These are phyloP conservation scores for Fusarium agapanthi DNA, from an alignment of 2,329 filamentous ascomycete species.

Conservation along the genomic window DNA sequence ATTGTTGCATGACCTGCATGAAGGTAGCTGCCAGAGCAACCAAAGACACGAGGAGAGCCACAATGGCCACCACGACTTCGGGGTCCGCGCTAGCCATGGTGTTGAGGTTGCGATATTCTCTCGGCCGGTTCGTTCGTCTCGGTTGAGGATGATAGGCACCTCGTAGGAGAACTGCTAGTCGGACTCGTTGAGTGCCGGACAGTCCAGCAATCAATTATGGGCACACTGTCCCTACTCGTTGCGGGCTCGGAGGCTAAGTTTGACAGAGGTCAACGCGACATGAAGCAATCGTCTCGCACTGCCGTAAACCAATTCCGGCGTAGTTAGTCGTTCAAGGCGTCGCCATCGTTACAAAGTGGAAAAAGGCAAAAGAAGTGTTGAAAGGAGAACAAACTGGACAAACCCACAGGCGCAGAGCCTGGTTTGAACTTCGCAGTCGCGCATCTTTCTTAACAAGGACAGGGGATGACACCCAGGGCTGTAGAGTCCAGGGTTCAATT, in stretches of 20 bases:
- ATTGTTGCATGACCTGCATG: slow-evolving; percentile 61
- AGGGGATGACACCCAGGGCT: slow-evolving; percentile 25
- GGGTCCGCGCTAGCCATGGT: slow-evolving; percentile 35
- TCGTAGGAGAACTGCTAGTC: background rate
- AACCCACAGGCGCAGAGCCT: slow-evolving; percentile 24
- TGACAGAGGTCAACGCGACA: background rate
- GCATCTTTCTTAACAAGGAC: slow-evolving; percentile 6
- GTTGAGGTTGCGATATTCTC: background rate
- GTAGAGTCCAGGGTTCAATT: slow-evolving; percentile 26
- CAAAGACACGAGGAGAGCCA: slow-evolving; percentile 58
- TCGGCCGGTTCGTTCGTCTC: slow-evolving; percentile 5
- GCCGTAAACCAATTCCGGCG: slow-evolving; percentile 1
- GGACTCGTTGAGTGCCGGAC: background rate
- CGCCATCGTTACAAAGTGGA: slow-evolving; percentile 4
- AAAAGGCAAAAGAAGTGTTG: background rate
- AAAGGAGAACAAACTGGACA: background rate
- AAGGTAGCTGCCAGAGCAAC: slow-evolving; percentile 56
- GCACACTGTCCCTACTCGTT: background rate
- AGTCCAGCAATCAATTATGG: background rate
- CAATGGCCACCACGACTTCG: slow-evolving; percentile 52
- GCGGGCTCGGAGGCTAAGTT: background rate
- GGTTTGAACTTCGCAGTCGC: slow-evolving; percentile 19
- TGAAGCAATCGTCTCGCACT: background rate
- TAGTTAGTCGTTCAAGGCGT: background rate
- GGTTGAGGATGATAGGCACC: background rate